Evolutionary conservation across 2,329 filamentous ascomycete genomes (phyloP).

Genomic region (Verticillium nonalfalfae): DNA sequence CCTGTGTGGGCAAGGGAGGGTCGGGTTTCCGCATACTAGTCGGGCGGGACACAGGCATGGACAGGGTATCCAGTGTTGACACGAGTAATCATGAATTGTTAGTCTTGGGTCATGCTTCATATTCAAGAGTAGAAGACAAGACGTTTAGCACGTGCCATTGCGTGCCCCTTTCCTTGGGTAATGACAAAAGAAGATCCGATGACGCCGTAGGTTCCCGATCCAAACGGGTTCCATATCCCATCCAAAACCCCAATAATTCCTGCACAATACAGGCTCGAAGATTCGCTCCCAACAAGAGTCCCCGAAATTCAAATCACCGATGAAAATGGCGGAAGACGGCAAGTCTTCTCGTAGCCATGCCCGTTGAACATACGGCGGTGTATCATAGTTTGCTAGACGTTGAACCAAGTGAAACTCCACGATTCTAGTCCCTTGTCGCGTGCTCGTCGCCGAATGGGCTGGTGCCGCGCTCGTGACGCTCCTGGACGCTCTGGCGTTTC

Average conservation of each 20-base stretch:
- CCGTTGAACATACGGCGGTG: slow-evolving; percentile 11
- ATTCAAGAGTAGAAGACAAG: not conserved
- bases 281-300: not conserved
- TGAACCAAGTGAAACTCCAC: not conserved
- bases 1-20: too few species aligned
- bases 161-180: not conserved
- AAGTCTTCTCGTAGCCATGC: slow-evolving; percentile 3
- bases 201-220: not conserved
- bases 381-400: slow-evolving; percentile 5
- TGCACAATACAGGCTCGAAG: not conserved
- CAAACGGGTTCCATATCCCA: not conserved
- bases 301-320: slow-evolving; percentile 1
- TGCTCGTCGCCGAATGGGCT: slow-evolving; percentile 55
- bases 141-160: not conserved
- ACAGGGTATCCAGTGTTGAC: not conserved
- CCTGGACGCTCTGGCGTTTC: slow-evolving; percentile 15
- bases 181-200: not conserved
- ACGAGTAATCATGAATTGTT: not conserved
- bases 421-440: slow-evolving; percentile 41
- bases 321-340: slow-evolving; percentile 9
- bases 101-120: not conserved
- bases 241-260: not conserved
- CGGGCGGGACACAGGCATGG: not conserved
- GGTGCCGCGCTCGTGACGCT: slow-evolving; percentile 22
- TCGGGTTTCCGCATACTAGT: too few species aligned